A percentile compares a stretch with the other conserved stretches of the same genome.
These are phyloP conservation scores for Eucalyptus brandiana DNA, from an alignment of 345 rosid genomes.

Conservation along the genomic window DNA sequence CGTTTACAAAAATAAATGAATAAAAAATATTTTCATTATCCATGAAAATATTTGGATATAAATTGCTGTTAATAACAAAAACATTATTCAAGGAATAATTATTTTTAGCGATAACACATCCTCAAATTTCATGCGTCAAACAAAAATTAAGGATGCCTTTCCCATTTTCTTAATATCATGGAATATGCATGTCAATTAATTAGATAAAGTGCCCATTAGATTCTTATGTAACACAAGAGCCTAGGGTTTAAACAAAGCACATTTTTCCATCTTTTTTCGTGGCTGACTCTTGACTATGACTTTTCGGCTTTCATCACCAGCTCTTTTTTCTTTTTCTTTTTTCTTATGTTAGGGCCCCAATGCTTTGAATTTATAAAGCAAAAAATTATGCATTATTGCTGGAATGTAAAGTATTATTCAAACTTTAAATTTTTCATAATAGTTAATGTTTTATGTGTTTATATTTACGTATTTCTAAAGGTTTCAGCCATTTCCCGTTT, in stretches of 20 bases:
- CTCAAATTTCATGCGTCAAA: background rate
- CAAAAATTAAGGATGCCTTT: background rate
- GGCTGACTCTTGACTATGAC: background rate
- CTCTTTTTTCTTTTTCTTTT: background rate
- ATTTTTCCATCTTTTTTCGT: background rate
- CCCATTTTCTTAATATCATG: background rate
- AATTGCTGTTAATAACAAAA: too few relatives aligned
- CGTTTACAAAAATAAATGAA: too few relatives aligned
- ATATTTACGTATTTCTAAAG: background rate
- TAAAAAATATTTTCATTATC: too few relatives aligned
- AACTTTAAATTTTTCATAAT: background rate
- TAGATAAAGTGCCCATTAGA: background rate
- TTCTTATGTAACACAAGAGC: background rate
- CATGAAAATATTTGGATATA: too few relatives aligned
- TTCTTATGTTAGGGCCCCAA: background rate
- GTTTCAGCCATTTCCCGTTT: background rate
- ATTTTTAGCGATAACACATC: too few relatives aligned
- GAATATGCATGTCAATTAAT: background rate
- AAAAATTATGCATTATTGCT: background rate
- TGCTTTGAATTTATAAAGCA: too few relatives aligned
- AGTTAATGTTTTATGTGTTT: background rate
- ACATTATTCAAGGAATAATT: too few relatives aligned
- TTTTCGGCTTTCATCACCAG: background rate
- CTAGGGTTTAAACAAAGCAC: background rate
- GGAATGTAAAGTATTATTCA: background rate